Evolutionary conservation across 2,329 filamentous ascomycete species (phyloP).

Genomic region (Colletotrichum orchidophilum): DNA sequence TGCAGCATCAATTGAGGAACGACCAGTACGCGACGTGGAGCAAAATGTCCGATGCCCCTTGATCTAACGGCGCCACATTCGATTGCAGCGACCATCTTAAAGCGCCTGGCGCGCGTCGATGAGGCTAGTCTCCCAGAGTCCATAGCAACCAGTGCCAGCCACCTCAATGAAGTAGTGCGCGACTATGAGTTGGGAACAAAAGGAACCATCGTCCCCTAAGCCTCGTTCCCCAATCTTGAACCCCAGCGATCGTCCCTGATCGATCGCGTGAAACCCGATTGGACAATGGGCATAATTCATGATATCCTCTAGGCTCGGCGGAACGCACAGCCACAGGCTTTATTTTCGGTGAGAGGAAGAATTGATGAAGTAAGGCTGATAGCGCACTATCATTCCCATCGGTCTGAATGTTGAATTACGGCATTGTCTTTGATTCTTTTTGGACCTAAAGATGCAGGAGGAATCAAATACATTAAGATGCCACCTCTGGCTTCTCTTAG

Average conservation of each 20-base stretch:
- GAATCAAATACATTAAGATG: no score
- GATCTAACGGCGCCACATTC: conserved; percentile 20
- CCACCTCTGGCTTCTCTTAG: no score
- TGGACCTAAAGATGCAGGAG: no score
- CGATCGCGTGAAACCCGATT: conserved; percentile 4
- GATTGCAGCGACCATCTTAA: not conserved
- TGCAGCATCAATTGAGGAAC: conserved; percentile 3
- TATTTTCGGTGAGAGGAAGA: not conserved
- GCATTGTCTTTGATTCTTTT: no score
- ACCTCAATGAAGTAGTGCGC: not conserved
- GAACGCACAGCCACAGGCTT: not conserved
- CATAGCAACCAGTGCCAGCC: not conserved
- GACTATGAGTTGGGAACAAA: not conserved
- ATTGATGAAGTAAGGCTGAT: not conserved
- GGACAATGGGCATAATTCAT: conserved; percentile 1
- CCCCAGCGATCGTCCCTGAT: conserved; percentile 22
- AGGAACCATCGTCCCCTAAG: not conserved
- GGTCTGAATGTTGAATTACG: no score
- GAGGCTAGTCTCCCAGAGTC: not conserved
- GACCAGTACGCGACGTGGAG: not conserved
- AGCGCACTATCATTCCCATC: not conserved
- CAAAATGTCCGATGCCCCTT: conserved; percentile 6
- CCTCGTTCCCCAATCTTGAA: not conserved
- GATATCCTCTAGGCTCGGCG: not conserved
- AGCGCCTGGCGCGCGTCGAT: not conserved